Base-by-base conservation (phyloP, 1,139 yeast genomes). In the Blastobotrys apis region DNA sequence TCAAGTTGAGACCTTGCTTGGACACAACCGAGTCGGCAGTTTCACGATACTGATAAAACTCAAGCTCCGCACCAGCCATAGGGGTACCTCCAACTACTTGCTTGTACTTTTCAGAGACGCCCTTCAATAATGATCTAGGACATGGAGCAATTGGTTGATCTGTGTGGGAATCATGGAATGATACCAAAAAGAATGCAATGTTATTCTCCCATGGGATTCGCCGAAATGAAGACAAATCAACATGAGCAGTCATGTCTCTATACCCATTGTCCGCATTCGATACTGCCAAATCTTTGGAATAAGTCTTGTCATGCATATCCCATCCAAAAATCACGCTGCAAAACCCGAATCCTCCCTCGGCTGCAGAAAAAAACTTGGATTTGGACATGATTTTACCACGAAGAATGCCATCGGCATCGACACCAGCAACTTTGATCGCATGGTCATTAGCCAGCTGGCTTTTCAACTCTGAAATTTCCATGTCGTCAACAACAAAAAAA, bases 301-400 rank as follows among this genome's bases (percentile, higher is more conserved):
- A 65, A 17, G 60, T 57, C 39, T 48, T 51, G 48, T 65, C 69
- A 46, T 62, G 67, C 62, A 61, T 58, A 44, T 65, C 69, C 69
- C 69, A 65, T 27, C 68, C 69, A 42, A 64, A 65, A 22, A 64
- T 55, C 23, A 65, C 69, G 17, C 59, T 48, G 35, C 34, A 67
- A 47, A 64, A 64, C 5, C 69, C 69, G 47, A 65, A 62, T 9
- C 67, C 67, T 4, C 17, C 13, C 3, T 16, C 9, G 22, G 58
- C 54, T 16, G 41, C 42, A 13, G 64, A 57, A 10, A 58, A 44
- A 42, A 64, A 63, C 56, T 65, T 65, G 34, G 47, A 37, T 33
- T 51, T 56, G 30, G 65, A 57, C 38, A 65, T 59, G 50, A 65
- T 53, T 51, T 65, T 65, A 25, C 69, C 69, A 10, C 69, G 55